Percentiles rank a stretch among this genome's conserved stretches.
These are phyloP conservation scores for Fusarium sp. DNA, from an alignment of 2,329 filamentous ascomycete species.

Conservation along the genomic window DNA sequence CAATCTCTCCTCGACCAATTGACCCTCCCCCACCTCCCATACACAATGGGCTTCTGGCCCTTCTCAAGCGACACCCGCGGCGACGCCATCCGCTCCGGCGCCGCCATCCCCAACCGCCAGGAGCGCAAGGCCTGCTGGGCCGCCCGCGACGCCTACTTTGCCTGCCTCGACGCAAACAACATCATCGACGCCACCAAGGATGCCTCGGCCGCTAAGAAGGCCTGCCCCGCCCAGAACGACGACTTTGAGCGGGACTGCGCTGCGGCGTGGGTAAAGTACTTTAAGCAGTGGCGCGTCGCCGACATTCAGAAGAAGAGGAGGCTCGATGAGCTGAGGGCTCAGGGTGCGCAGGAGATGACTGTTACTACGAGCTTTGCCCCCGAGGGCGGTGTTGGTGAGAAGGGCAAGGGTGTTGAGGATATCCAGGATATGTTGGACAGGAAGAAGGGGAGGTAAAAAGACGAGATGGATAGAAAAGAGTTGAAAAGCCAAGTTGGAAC, in stretches of 20 bases:
- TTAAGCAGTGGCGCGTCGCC: constrained; percentile 95
- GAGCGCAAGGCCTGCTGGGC: constrained; percentile 91
- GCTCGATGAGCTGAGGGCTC: constrained; percentile 78
- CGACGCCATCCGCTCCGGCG: constrained; percentile 66
- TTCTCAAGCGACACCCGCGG: constrained; percentile 62
- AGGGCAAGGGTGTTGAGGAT: constrained; percentile 51
- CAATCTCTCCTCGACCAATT: not conserved
- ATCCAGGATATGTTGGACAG: constrained; percentile 55
- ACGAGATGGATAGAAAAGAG: not conserved
- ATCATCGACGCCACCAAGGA: constrained; percentile 77
- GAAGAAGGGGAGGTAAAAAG: constrained; percentile 46
- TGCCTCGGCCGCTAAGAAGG: constrained; percentile 51
- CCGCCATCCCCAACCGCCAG: constrained; percentile 83
- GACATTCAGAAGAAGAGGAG: constrained; percentile 88
- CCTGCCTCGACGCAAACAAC: constrained; percentile 83
- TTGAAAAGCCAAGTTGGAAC: not conserved
- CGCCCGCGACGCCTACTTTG: constrained; percentile 87
- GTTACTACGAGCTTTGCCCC: constrained; percentile 54
- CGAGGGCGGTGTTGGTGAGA: constrained; percentile 46
- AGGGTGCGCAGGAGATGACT: constrained; percentile 75
- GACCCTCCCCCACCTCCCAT: not conserved
- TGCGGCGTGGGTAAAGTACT: constrained; percentile 95
- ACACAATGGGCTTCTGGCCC: constrained; percentile 61
- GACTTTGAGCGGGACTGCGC: constrained; percentile 89
- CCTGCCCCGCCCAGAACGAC: constrained; percentile 55